Evolutionary conservation across 495 filamentous ascomycete species (phyloP), one percentile per base, ranked within the genome.

Genomic region (Alectoria sarmentosa): DNA sequence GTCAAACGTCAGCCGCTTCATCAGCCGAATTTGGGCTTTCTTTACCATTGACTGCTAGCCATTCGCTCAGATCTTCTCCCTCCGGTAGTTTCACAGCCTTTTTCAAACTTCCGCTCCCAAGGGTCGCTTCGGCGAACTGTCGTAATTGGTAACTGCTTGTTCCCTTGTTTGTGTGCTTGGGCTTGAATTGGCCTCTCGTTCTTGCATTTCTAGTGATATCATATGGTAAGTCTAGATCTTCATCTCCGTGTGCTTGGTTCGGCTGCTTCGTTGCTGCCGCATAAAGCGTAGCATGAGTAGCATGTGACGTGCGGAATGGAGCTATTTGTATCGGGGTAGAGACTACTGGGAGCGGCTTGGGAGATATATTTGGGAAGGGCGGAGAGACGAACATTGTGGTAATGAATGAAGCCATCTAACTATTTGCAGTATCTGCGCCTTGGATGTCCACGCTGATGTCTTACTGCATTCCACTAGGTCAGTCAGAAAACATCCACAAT

Each of bases 81-180:
- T 98, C 95, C 19, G 95, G 94, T 55, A 98, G 80, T 80, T 91
- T 95, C 67, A 98, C 94, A 41, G 94, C 92, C 79, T 98, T 98
- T 67, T 91, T 84, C 77, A 98, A 79, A 76, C 91, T 96, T 41
- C 94, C 94, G 71, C 91, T 95, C 34, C 94, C 94, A 21, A 98
- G 80, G 48, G 94, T 98, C 41, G 94, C 95, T 76, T 98, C 94
- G 19, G 94, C 94, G 82, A 96, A 98, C 71, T 98, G 94, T 72
- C 92, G 87, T 62, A 98, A 81, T 76, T 98, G 95, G 81, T 96
- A 96, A 75, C 90, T 94, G 62, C 85, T 96, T 52, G 89, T 95
- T 44, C 95, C 93, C 70, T 92, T 95, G 71, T 88, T 89, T 30
- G 88, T 79, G 62, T 87, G 86, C 69, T 92, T 90, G 55, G 95